phyloP scores from a whole-genome alignment of 352 stramenopile species.

The Globisporangium rhizosaccharum region DNA sequence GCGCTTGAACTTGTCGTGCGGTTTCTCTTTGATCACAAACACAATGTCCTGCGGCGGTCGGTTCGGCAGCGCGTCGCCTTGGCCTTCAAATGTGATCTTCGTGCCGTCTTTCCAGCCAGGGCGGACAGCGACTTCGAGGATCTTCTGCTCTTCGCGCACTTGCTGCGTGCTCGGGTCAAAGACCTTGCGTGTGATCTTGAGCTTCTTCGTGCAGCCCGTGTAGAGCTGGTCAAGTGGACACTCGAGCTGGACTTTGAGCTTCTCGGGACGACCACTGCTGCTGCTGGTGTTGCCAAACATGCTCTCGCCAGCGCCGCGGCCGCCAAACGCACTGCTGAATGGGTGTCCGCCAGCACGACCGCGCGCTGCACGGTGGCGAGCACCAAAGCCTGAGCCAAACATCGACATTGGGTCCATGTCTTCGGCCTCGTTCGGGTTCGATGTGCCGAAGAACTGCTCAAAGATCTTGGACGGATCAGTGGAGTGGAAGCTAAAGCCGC shows the following conservation, averaged over 20 bases:
- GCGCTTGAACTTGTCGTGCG: conserved; percentile 90
- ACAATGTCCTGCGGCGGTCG: conserved; percentile 93
- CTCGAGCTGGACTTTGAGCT: conserved; percentile 85
- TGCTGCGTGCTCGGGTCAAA: conserved; percentile 70
- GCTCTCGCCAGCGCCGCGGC: conserved; percentile 28
- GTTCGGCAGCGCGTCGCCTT: conserved; percentile 86
- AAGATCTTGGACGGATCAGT: conserved; percentile 86
- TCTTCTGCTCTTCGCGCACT: conserved; percentile 92
- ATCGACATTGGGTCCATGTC: conserved; percentile 69
- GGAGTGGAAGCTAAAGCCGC: conserved; percentile 71
- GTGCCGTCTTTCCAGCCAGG: conserved; percentile 97
- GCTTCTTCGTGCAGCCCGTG: conserved; percentile 78
- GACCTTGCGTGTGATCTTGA: conserved; percentile 95
- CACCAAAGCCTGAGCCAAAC: conserved; percentile 24
- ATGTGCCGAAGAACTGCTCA: conserved; percentile 88
- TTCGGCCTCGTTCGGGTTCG: conserved; percentile 73
- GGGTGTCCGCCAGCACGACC: neutral
- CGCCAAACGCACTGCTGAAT: conserved; percentile 23
- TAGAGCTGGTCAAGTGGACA: conserved; percentile 90
- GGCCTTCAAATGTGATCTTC: conserved; percentile 94
- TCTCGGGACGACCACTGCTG: conserved; percentile 28
- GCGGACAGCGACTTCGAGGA: conserved; percentile 93
- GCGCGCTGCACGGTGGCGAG: conserved; percentile 1
- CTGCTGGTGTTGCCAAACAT: conserved; percentile 32
- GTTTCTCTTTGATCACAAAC: conserved; percentile 91